Evolutionary conservation across 805 yeast species (phyloP).

Genomic region (Naumovozyma castellii): DNA sequence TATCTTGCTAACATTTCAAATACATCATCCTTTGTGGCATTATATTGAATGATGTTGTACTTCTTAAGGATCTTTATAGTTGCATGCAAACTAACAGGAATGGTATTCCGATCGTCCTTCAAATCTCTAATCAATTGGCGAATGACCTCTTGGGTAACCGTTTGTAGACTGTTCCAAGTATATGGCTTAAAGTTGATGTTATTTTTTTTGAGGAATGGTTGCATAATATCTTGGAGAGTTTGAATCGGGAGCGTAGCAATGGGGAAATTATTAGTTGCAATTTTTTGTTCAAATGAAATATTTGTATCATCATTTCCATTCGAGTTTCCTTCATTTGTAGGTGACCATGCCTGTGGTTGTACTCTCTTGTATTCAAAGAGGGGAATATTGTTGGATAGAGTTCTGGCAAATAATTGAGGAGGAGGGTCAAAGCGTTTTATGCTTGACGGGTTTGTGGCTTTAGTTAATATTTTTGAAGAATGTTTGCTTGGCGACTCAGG

Average conservation of each 20-base stretch:
- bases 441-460: background rate
- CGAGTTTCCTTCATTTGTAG: background rate
- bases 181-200: constrained; percentile 5
- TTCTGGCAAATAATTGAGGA: background rate
- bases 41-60: constrained; percentile 8
- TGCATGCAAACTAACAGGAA: constrained; percentile 9
- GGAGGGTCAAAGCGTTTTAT: background rate
- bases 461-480: background rate
- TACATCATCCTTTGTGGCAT: constrained; percentile 15
- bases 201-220: constrained; percentile 2
- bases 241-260: background rate
- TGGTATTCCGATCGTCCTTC: constrained; percentile 3
- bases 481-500: background rate
- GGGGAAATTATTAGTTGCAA: background rate
- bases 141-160: constrained; percentile 6
- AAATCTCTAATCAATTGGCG: constrained; percentile 5
- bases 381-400: background rate
- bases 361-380: background rate
- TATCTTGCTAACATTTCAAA: constrained; percentile 21
- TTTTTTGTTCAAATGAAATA: background rate
- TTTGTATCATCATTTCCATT: background rate
- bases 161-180: constrained; percentile 13
- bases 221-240: constrained; percentile 1
- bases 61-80: constrained; percentile 10
- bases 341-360: background rate